Percentiles rank a stretch among this genome's conserved stretches.
Evolutionary conservation across 2,329 filamentous ascomycete genomes (phyloP).

Genomic region (Cadophora sp.): DNA sequence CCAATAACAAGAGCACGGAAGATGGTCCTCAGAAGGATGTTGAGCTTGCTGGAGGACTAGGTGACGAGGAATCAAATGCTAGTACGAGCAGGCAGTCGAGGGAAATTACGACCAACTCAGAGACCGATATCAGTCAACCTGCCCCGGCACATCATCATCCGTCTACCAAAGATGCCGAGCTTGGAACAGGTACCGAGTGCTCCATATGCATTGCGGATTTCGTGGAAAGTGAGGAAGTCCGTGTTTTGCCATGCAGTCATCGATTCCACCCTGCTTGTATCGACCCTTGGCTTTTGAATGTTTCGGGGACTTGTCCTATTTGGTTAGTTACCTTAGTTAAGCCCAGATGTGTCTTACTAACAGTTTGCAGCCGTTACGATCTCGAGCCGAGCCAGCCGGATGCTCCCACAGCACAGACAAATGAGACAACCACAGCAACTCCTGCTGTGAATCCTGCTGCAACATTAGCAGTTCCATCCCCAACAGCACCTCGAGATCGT

Average conservation of each 20-base stretch:
- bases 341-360: neutral
- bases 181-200: constrained; percentile 10
- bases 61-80: neutral
- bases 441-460: neutral
- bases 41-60: neutral
- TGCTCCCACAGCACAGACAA: neutral
- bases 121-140: neutral
- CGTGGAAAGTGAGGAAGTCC: constrained; percentile 19
- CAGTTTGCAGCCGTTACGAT: constrained; percentile 2
- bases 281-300: constrained; percentile 20
- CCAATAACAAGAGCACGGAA: neutral
- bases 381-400: constrained; percentile 2
- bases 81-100: constrained; percentile 1
- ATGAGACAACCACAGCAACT: neutral
- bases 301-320: constrained; percentile 19
- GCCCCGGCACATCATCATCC: neutral
- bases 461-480: constrained; percentile 3
- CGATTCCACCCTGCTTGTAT: constrained; percentile 16
- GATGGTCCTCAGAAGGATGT: constrained; percentile 12
- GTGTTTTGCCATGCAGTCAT: constrained; percentile 17
- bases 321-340: neutral
- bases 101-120: neutral
- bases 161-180: neutral
- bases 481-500: neutral
- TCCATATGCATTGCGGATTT: constrained; percentile 20